Evolutionary conservation across 306 rosid genomes (phyloP).

Genomic region (Vachellia collinsii): DNA sequence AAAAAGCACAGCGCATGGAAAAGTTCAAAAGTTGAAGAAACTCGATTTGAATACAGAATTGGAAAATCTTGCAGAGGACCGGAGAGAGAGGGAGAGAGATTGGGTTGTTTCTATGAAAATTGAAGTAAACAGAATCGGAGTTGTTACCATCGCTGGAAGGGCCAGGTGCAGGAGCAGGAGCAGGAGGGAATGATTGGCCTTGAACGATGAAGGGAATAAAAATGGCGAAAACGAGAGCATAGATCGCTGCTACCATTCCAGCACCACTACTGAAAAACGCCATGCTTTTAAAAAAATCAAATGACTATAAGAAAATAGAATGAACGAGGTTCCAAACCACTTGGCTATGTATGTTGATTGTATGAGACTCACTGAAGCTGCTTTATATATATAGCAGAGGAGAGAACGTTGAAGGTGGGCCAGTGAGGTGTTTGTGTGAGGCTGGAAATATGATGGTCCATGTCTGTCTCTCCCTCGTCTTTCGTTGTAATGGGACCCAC

Average conservation of each 20-base stretch:
- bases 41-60: conserved; percentile 8
- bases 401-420: not conserved
- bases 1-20: too few relatives aligned
- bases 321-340: not conserved
- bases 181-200: conserved; percentile 50
- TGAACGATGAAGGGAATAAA: conserved; percentile 46
- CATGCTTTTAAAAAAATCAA: conserved; percentile 20
- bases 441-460: not conserved
- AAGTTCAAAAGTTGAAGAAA: not conserved
- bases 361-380: not conserved
- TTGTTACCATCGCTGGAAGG: conserved; percentile 70
- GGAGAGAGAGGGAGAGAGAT: too few relatives aligned
- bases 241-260: conserved; percentile 40
- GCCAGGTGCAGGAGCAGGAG: conserved; percentile 59
- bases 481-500: conserved; percentile 31
- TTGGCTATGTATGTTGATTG: not conserved
- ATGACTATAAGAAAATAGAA: not conserved
- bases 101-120: too few relatives aligned
- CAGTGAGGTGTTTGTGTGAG: not conserved
- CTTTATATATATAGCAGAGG: not conserved
- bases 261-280: conserved; percentile 40
- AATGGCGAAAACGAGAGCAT: conserved; percentile 51
- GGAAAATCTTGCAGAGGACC: not conserved
- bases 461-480: conserved; percentile 25
- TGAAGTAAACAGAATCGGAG: not conserved